Conservation (phyloP, 345 rosid species). For the Camelina laxa region DNA sequence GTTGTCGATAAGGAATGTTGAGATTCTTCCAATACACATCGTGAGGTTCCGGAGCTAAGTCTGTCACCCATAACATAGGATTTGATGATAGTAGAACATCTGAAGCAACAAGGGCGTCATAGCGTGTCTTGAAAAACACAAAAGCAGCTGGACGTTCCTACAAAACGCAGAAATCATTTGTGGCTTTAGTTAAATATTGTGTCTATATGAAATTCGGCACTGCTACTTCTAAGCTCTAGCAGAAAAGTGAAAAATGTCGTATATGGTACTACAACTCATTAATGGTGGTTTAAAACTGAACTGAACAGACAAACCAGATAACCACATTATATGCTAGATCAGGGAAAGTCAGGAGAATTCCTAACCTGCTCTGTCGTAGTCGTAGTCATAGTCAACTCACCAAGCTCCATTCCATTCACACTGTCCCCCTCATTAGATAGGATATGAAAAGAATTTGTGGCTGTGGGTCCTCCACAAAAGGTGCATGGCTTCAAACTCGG, state of each 20-base stretch:
- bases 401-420: slow-evolving; percentile 44
- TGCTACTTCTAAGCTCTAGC: neutral
- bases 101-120: slow-evolving; percentile 71
- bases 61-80: slow-evolving; percentile 93
- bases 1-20: slow-evolving; percentile 73
- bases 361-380: slow-evolving; percentile 59
- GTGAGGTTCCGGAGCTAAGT: slow-evolving; percentile 88
- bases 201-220: neutral
- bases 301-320: slow-evolving; percentile 2
- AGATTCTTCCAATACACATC: slow-evolving; percentile 94
- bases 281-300: neutral
- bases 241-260: neutral
- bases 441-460: slow-evolving; percentile 64
- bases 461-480: slow-evolving; percentile 58
- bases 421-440: slow-evolving; percentile 55
- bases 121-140: slow-evolving; percentile 89
- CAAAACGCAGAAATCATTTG: neutral
- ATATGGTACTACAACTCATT: neutral
- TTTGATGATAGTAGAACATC: slow-evolving; percentile 79
- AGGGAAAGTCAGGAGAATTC: slow-evolving; percentile 29
- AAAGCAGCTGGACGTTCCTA: slow-evolving; percentile 94
- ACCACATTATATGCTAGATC: slow-evolving; percentile 6
- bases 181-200: neutral
- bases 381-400: slow-evolving; percentile 50
- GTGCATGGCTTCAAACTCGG: slow-evolving; percentile 52